phyloP scores from a whole-genome alignment of 2,329 filamentous ascomycete species.

The Neonectria magnoliae region DNA sequence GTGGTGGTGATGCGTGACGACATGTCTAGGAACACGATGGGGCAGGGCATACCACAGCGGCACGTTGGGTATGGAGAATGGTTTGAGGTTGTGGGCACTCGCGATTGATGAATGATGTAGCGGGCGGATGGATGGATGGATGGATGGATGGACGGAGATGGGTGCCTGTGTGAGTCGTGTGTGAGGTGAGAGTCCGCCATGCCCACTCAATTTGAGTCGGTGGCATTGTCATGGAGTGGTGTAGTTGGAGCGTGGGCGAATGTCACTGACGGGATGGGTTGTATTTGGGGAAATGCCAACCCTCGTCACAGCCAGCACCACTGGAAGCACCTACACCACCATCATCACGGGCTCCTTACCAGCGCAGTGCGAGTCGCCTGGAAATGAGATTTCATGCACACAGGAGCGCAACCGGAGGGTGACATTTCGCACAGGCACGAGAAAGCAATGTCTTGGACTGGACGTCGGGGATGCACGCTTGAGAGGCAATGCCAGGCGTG shows the following conservation, averaged over 20 bases:
- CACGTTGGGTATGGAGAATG: conserved; percentile 27
- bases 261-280: conserved; percentile 13
- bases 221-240: neutral
- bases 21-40: conserved; percentile 39
- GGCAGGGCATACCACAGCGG: conserved; percentile 32
- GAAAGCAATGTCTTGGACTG: conserved; percentile 17
- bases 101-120: conserved; percentile 28
- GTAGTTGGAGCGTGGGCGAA: neutral
- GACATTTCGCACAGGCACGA: conserved; percentile 3
- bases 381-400: conserved; percentile 23
- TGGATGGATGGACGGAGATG: conserved; percentile 3
- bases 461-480: conserved; percentile 11
- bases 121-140: conserved; percentile 33
- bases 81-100: conserved; percentile 18
- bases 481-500: conserved; percentile 7
- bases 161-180: conserved; percentile 30
- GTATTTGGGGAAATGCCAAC: conserved; percentile 4
- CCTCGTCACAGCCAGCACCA: neutral
- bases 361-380: conserved; percentile 20
- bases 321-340: neutral
- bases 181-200: conserved; percentile 5
- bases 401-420: neutral
- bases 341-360: neutral
- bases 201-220: conserved; percentile 5
- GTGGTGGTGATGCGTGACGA: conserved; percentile 38